Conservation (phyloP, 495 filamentous ascomycete species). For the Corynascus novoguineensis region DNA sequence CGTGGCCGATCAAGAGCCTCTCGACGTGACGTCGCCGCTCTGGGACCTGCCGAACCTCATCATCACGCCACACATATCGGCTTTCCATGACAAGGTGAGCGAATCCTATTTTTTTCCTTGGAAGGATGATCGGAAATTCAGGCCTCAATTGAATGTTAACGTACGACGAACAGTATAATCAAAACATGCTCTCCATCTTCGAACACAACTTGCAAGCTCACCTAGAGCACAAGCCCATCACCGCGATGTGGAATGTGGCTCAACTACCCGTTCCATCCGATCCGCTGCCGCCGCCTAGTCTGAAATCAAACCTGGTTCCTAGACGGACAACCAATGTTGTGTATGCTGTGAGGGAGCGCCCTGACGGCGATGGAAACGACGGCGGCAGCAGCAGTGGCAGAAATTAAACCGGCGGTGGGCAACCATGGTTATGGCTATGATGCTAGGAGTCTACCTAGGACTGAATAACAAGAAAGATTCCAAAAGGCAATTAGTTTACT, state of each 20-base stretch:
- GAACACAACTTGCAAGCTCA: neutral
- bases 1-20: neutral
- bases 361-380: no score
- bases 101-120: no score
- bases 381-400: no score
- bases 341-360: neutral
- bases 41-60: slow-evolving; percentile 1
- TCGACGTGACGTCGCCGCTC: neutral
- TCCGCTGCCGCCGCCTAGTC: neutral
- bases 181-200: neutral
- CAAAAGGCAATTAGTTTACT: no score
- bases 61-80: neutral
- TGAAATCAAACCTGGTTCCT: neutral
- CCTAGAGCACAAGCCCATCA: neutral
- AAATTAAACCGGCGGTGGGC: no score
- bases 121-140: neutral
- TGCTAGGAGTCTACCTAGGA: no score
- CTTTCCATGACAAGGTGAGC: neutral
- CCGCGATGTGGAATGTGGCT: neutral
- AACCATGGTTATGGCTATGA: no score
- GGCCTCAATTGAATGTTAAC: neutral
- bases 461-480: no score
- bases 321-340: neutral
- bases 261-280: neutral
- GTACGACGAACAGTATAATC: no score